phyloP scores from a whole-genome alignment of 2,329 filamentous ascomycete species.

The Aureobasidium sp. region DNA sequence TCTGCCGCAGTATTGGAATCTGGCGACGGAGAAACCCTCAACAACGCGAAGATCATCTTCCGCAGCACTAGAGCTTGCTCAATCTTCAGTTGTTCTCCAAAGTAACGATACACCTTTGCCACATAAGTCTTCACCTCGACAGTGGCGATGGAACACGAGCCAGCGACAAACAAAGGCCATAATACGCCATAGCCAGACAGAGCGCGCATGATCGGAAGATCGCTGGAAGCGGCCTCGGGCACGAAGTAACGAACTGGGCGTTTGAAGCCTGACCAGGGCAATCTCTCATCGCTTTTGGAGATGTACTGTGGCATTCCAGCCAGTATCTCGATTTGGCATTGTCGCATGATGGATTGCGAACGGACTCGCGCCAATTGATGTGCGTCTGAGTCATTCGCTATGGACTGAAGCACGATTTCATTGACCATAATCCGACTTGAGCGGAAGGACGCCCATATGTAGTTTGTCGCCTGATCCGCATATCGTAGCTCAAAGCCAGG shows the following conservation, averaged over 20 bases:
- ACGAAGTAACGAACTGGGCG: neutral
- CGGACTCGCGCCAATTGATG: neutral
- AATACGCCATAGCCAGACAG: neutral
- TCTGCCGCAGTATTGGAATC: too few relatives aligned
- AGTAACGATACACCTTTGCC: neutral
- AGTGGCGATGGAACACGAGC: neutral
- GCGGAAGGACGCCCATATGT: neutral
- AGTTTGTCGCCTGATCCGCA: neutral
- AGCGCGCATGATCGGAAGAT: neutral
- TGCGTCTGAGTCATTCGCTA: neutral
- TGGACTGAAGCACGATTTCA: neutral
- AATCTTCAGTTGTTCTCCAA: slow-evolving; percentile 3
- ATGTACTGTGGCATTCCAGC: slow-evolving; percentile 1
- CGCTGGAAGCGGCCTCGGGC: neutral
- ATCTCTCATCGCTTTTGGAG: neutral
- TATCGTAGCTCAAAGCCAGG: neutral
- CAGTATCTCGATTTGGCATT: slow-evolving; percentile 3
- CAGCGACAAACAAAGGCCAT: slow-evolving; percentile 4
- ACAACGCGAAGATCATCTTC: neutral
- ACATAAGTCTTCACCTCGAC: neutral
- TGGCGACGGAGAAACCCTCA: neutral
- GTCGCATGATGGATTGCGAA: neutral
- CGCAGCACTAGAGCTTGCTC: slow-evolving; percentile 4
- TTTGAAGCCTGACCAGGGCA: neutral
- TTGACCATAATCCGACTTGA: neutral